Base-by-base conservation (phyloP, 1,139 yeast species). In the Arxiozyma telluris region DNA sequence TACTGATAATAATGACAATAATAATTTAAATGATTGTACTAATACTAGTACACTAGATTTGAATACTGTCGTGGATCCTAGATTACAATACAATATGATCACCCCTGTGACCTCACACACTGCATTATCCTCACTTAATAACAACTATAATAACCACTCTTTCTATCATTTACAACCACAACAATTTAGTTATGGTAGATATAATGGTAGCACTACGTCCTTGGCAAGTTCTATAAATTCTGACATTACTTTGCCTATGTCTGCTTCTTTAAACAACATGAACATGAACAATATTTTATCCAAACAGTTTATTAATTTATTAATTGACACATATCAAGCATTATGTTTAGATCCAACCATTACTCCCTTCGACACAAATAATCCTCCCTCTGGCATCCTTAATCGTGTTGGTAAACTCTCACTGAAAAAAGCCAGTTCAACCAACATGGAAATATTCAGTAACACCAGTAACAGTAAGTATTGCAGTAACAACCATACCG, bases 331-430 rank as follows among this genome's bases (percentile, higher is more conserved):
- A 7, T 69, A 68, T 53, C 65, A 64, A 47, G 52, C 53, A 18
- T 55, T 64, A 12, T 63, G 66, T 49, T 57, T 63, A 18, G 71
- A 69, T 50, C 71, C 71, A 15, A 64, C 67, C 6, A 59, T 64
- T 15, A 68, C 72, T 4, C 72, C 72, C 1, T 69, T 68, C 50
- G 72, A 69, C 50, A 58, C 59, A 27, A 51, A 53, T 21, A 67
- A 67, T 52, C 72, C 72, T 11, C 71, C 72, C 1, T 63, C 68
- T 3, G 71, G 70, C 4, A 65, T 69, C 9, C 55, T 68, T n/a
- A 64, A 65, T 47, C 61, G 60, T 44, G 66, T 65, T 1, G 68
- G 70, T 2, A 65, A 64, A 54, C 50, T 62, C 8, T 61, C 71
- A 1, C 58, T 67, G 6, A 62, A 62, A 41, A 59, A 55, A 48